A percentile compares a stretch with the other conserved stretches of the same genome.
These are phyloP conservation scores for Penicillium steckii DNA, from an alignment of 495 filamentous ascomycete species.

Conservation along the genomic window DNA sequence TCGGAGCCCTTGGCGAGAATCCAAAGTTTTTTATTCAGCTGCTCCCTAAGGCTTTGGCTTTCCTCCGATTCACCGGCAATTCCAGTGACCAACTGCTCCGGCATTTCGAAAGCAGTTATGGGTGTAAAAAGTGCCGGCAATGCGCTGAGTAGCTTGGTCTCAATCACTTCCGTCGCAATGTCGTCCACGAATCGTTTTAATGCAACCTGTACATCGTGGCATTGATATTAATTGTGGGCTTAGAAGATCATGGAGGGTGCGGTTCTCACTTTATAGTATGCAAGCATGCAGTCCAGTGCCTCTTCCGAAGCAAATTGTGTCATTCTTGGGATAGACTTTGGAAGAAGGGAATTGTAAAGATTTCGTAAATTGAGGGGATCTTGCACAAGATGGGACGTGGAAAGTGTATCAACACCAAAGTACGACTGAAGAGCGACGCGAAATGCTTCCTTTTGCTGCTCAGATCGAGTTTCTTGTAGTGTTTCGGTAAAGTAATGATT, in stretches of 20 bases:
- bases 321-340: conserved; percentile 15
- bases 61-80: conserved; percentile 59
- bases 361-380: no score
- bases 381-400: no score
- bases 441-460: no score
- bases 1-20: conserved; percentile 41
- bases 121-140: conserved; percentile 27
- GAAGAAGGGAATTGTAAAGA: no score
- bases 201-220: conserved; percentile 48
- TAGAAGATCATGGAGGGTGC: conserved; percentile 1
- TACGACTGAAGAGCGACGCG: no score
- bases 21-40: conserved; percentile 50
- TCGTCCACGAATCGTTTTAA: conserved; percentile 61
- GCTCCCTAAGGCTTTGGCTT: conserved; percentile 43
- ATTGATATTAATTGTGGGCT: not conserved
- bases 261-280: conserved; percentile 31
- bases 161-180: conserved; percentile 54
- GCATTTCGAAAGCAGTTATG: conserved; percentile 35
- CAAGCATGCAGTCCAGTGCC: conserved; percentile 28
- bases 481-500: conserved; percentile 53
- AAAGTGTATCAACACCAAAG: no score
- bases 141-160: conserved; percentile 45
- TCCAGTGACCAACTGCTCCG: conserved; percentile 36
- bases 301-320: conserved; percentile 23
- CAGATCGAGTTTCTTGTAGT: no score